Evolutionary conservation across 1,139 yeast genomes (phyloP).

Genomic region (Blastobotrys malaysiensis): DNA sequence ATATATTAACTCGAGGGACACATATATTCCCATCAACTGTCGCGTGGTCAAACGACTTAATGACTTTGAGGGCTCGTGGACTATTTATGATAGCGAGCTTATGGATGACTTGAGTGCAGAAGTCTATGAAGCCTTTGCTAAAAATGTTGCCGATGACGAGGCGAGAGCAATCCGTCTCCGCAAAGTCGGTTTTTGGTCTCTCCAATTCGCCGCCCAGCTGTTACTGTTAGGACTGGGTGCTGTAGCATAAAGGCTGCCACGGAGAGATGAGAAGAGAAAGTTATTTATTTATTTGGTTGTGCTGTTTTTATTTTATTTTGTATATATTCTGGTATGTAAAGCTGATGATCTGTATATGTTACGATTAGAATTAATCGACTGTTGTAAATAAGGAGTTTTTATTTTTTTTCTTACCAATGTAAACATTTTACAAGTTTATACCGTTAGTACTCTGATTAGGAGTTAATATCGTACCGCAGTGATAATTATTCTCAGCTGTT

Average conservation of each 20-base stretch:
- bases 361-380: background rate
- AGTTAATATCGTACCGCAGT: too few relatives aligned
- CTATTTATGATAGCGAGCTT: slow-evolving; percentile 80
- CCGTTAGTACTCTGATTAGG: too few relatives aligned
- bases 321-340: background rate
- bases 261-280: background rate
- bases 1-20: slow-evolving; percentile 82
- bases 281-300: background rate
- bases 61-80: slow-evolving; percentile 96
- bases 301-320: background rate
- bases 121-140: slow-evolving; percentile 85
- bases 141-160: slow-evolving; percentile 84
- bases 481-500: too few relatives aligned
- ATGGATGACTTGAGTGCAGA: slow-evolving; percentile 91
- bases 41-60: slow-evolving; percentile 70
- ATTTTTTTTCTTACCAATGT: too few relatives aligned
- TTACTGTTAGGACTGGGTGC: slow-evolving; percentile 76
- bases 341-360: background rate
- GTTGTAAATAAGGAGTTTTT: background rate
- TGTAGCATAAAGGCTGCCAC: slow-evolving; percentile 37
- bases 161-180: slow-evolving; percentile 64
- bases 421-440: too few relatives aligned
- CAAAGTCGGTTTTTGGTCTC: slow-evolving; percentile 90
- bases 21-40: slow-evolving; percentile 83
- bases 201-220: slow-evolving; percentile 77